Percentiles rank a stretch among this genome's conserved stretches.
Evolutionary conservation across 75 land plant genomes (phyloP).

Genomic region (Pseudotsuga menziesii): DNA sequence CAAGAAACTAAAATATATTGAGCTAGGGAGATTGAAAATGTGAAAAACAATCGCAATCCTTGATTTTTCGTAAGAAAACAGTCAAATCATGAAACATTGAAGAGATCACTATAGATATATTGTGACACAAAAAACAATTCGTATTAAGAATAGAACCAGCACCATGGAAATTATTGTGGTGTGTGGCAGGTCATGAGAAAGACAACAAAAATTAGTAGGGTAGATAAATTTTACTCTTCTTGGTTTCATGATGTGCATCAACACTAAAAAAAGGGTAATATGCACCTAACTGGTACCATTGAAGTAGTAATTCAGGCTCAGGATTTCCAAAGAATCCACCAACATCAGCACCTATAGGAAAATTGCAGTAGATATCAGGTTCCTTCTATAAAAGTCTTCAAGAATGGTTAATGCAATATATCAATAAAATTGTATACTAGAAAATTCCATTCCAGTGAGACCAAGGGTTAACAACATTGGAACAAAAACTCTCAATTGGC

Average conservation of each 20-base stretch:
- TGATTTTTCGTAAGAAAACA: neutral
- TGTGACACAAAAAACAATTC: neutral
- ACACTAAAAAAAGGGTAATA: no score
- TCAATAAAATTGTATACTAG: constrained; percentile 39
- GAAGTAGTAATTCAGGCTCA: constrained; percentile 80
- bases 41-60: no score
- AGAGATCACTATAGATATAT: neutral
- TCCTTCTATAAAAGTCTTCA: neutral
- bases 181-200: neutral
- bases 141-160: no score
- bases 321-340: constrained; percentile 98
- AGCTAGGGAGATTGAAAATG: no score
- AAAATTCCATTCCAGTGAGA: constrained; percentile 79
- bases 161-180: neutral
- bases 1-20: neutral
- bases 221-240: constrained; percentile 48
- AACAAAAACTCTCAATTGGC: constrained; percentile 80
- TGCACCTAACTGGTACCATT: no score
- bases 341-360: constrained; percentile 81
- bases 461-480: constrained; percentile 92
- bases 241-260: constrained; percentile 96
- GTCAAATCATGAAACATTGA: neutral
- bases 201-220: neutral
- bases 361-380: neutral
- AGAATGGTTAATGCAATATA: neutral